Evolutionary conservation across 164 flowering plant genomes (phyloP), one percentile per base, ranked within the genome.

Genomic region (Berberis vulgaris): DNA sequence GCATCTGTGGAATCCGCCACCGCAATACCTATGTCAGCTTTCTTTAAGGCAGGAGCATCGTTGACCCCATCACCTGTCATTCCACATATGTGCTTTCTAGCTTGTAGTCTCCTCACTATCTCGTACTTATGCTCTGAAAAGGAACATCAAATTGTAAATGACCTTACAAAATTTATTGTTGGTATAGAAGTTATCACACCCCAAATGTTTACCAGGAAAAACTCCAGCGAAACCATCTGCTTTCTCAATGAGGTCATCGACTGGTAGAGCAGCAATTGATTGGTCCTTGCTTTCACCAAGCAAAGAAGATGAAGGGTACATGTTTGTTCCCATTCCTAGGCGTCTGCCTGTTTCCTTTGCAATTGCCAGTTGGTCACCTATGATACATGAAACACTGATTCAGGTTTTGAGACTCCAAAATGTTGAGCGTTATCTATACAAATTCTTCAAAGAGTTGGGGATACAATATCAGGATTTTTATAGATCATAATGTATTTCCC

Each of bases 191-290:
- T 26, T 26, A 26, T 26, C 26, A 26, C 26, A 26, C 26, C 26
- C 26, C 26, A 26, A 26, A 26, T 26, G 26, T 26, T 26, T 67
- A 83, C 90, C 90, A 63, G 87, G 90, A 71, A 85, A 85, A 45
- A 85, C 87, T 12, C 90, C 90, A 67, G 90, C 90, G 75, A 84
- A 84, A 57, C 89, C 89, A 78, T 84, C 89, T 63, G 86, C 89
- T 50, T 79, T 81, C 60, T 82, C 87, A 59, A 85, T 81, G 61
- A 85, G 85, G 40, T 85, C 89, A 53, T 83, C 89, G 43, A 85
- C 58, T 49, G 83, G 80, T 6, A 81, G 56, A 52, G 70, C 73
- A 7, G 77, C 43, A 64, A 65, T 1, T 11, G 73, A 49, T 43
- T 55, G 81, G 62, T 77, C 81, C 73, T 76, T 80, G 60, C 12